These are phyloP conservation scores for Sphagnum contortum DNA, from an alignment of 225 moss, liverwort and hornwort genomes.

Conservation along the genomic window DNA sequence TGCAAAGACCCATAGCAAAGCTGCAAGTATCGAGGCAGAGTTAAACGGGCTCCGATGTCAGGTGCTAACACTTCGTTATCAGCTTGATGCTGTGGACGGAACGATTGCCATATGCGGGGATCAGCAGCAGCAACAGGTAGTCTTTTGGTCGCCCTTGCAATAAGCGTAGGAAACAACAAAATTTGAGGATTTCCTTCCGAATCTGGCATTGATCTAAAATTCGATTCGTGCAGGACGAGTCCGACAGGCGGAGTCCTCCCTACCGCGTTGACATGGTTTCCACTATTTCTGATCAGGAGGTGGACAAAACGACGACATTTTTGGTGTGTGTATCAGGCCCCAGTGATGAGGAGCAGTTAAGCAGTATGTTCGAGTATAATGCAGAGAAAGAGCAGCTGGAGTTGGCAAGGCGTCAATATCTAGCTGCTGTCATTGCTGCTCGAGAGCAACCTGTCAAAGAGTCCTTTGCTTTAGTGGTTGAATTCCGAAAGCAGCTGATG, in stretches of 20 bases:
- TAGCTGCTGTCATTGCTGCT: slow-evolving; percentile 5
- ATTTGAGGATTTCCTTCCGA: too few relatives aligned
- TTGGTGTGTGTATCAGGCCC: too few relatives aligned
- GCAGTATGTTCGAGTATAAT: too few relatives aligned
- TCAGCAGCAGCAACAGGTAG: slow-evolving; percentile 34
- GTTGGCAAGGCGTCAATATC: background rate
- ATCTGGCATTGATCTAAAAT: too few relatives aligned
- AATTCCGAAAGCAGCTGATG: slow-evolving; percentile 4
- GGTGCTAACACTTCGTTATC: slow-evolving; percentile 54
- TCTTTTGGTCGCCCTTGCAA: background rate
- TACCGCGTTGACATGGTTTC: slow-evolving; percentile 65
- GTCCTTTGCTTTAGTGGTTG: slow-evolving; percentile 1
- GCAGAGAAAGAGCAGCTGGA: slow-evolving; percentile 6
- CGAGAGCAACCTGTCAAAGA: slow-evolving; percentile 1
- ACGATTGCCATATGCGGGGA: slow-evolving; percentile 30
- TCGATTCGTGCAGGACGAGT: slow-evolving; percentile 26
- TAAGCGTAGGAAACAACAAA: too few relatives aligned
- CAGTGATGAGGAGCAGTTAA: too few relatives aligned
- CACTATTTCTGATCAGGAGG: slow-evolving; percentile 52
- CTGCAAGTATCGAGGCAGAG: slow-evolving; percentile 51
- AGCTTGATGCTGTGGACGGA: slow-evolving; percentile 57
- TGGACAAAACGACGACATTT: slow-evolving; percentile 31
- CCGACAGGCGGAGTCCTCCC: slow-evolving; percentile 52
- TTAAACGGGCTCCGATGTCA: slow-evolving; percentile 54
- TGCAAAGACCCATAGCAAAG: slow-evolving; percentile 38